Percentiles rank a stretch among this genome's conserved stretches.
phyloP scores from a whole-genome alignment of 2,329 filamentous ascomycete species.

The Leptographium lundbergii region DNA sequence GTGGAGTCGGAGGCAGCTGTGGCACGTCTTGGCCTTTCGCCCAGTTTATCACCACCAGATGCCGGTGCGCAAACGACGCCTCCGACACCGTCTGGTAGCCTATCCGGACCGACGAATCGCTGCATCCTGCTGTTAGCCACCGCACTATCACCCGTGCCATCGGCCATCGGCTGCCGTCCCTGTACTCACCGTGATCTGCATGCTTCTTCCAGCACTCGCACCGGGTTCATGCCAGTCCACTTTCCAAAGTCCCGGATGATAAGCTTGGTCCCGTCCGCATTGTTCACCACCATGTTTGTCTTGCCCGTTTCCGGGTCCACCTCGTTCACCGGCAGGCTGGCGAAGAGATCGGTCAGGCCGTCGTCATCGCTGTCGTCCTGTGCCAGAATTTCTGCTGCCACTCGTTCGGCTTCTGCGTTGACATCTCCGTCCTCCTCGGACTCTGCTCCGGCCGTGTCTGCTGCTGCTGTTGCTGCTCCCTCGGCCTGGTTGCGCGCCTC shows the following conservation, averaged over 20 bases:
- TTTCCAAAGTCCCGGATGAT: constrained; percentile 75
- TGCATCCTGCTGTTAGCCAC: constrained; percentile 8
- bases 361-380: constrained; percentile 34
- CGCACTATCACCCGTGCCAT: neutral
- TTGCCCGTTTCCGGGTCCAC: constrained; percentile 46
- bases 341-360: constrained; percentile 42
- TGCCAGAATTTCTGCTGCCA: constrained; percentile 2
- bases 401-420: constrained; percentile 39
- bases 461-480: constrained; percentile 9
- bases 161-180: neutral
- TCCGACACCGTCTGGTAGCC: constrained; percentile 58
- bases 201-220: constrained; percentile 71
- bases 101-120: constrained; percentile 58
- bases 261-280: constrained; percentile 39
- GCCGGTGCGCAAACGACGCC: constrained; percentile 61
- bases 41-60: constrained; percentile 66
- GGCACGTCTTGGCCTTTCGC: constrained; percentile 53
- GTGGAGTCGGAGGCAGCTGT: constrained; percentile 22
- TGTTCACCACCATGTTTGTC: constrained; percentile 41
- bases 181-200: constrained; percentile 57
- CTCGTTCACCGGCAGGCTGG: constrained; percentile 47
- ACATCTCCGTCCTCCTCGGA: constrained; percentile 29
- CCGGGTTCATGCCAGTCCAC: constrained; percentile 63
- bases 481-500: constrained; percentile 19
- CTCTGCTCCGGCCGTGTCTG: constrained; percentile 13